phyloP scores from a whole-genome alignment of 306 rosid species.

The Oemleria cerasiformis region DNA sequence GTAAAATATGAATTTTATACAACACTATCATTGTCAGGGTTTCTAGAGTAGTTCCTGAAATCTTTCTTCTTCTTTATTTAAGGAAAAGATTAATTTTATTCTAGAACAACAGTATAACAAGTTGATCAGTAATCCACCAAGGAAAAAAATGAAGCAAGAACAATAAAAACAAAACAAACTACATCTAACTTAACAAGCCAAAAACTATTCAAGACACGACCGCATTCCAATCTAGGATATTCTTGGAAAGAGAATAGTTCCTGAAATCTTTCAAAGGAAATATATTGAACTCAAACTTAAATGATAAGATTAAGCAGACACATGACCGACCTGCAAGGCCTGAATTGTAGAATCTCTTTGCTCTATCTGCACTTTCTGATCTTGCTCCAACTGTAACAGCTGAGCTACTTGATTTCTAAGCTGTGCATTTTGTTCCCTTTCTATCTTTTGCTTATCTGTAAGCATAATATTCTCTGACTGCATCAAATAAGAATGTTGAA shows the following conservation, averaged over 20 bases:
- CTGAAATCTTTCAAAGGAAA: conserved; percentile 1
- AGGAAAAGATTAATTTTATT: too few relatives aligned
- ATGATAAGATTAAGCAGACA: conserved; percentile 2
- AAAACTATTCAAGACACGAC: too few relatives aligned
- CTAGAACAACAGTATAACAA: too few relatives aligned
- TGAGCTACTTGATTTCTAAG: conserved; percentile 91
- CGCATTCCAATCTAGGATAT: too few relatives aligned
- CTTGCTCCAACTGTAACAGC: conserved; percentile 81
- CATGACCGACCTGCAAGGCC: conserved; percentile 66
- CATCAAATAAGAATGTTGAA: conserved; percentile 38
- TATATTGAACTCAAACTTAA: not conserved
- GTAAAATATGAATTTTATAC: not conserved
- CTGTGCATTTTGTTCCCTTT: conserved; percentile 86
- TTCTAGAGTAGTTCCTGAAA: not conserved
- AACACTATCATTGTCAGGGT: not conserved
- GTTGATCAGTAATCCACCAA: too few relatives aligned
- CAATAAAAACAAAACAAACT: too few relatives aligned
- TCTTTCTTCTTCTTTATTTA: not conserved
- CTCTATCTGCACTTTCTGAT: conserved; percentile 69
- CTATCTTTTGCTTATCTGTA: conserved; percentile 67
- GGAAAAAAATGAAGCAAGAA: too few relatives aligned
- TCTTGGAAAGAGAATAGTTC: not conserved
- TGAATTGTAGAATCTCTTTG: conserved; percentile 72
- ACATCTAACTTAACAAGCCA: too few relatives aligned
- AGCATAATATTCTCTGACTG: conserved; percentile 82